These are phyloP conservation scores for Serpula lacrymans DNA, from an alignment of 768 basidiomycete species.

Conservation along the genomic window DNA sequence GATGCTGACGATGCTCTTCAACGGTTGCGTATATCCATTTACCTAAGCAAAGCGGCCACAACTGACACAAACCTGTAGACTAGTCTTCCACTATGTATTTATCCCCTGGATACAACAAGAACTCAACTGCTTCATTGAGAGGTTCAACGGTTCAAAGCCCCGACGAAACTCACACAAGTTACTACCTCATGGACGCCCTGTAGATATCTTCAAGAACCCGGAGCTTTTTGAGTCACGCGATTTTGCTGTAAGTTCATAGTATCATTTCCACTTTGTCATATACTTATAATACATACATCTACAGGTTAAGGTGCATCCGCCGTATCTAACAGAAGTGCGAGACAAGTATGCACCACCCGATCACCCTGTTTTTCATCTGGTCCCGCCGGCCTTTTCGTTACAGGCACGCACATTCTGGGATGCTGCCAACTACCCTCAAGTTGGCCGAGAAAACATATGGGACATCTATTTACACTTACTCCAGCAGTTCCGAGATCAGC, in stretches of 20 bases:
- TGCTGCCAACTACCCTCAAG: too few relatives aligned
- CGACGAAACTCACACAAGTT: too few relatives aligned
- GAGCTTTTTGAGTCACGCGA: constrained; percentile 24
- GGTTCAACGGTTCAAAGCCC: too few relatives aligned
- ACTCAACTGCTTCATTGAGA: too few relatives aligned
- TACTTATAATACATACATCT: neutral
- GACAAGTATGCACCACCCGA: constrained; percentile 27
- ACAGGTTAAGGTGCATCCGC: constrained; percentile 16
- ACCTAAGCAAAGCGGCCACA: too few relatives aligned
- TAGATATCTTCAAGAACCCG: constrained; percentile 27
- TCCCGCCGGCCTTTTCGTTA: too few relatives aligned
- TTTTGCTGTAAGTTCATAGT: constrained; percentile 33
- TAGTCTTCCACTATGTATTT: constrained; percentile 39
- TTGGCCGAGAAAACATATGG: too few relatives aligned
- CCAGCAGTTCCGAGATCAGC: too few relatives aligned
- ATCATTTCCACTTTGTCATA: neutral
- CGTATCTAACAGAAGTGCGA: constrained; percentile 16
- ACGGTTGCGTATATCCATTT: constrained; percentile 13
- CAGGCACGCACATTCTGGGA: too few relatives aligned
- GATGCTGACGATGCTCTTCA: constrained; percentile 22
- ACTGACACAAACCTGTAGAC: constrained; percentile 17
- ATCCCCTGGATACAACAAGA: too few relatives aligned
- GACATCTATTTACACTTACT: too few relatives aligned
- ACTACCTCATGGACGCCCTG: constrained; percentile 38
- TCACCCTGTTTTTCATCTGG: constrained; percentile 33